Evolutionary conservation across 1,139 yeast species (phyloP).

Genomic region (Candida gigantensis): DNA sequence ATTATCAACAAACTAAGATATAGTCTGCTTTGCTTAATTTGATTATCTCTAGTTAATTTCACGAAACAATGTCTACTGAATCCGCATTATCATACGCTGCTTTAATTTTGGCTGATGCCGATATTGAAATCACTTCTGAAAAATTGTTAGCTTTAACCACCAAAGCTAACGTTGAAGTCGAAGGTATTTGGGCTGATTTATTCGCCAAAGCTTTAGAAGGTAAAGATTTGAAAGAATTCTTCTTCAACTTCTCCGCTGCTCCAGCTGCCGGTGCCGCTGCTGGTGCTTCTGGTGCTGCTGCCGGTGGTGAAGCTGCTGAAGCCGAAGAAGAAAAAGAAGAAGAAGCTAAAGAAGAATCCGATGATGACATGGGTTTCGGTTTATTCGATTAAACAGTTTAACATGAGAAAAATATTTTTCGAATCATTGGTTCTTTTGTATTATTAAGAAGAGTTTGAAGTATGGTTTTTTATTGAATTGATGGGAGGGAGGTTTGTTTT

Average conservation of each 20-base stretch:
- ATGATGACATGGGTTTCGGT: slow-evolving; percentile 84
- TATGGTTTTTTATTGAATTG: slow-evolving; percentile 1
- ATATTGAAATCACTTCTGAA: slow-evolving; percentile 74
- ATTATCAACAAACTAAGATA: slow-evolving; percentile 42
- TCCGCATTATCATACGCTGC: slow-evolving; percentile 87
- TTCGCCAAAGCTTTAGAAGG: slow-evolving; percentile 80
- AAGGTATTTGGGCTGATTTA: slow-evolving; percentile 76
- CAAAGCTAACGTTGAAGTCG: slow-evolving; percentile 51
- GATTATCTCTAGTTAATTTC: slow-evolving; percentile 43
- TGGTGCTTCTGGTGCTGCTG: slow-evolving; percentile 58
- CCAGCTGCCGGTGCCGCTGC: slow-evolving; percentile 63
- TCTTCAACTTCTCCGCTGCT: slow-evolving; percentile 77
- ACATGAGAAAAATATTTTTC: neutral
- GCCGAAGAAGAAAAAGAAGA: slow-evolving; percentile 58
- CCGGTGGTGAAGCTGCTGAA: slow-evolving; percentile 57
- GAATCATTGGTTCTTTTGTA: slow-evolving; percentile 5
- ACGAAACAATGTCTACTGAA: slow-evolving; percentile 68
- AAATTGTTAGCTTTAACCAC: slow-evolving; percentile 67
- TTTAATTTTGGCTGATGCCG: slow-evolving; percentile 83
- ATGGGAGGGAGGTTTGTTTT: neutral
- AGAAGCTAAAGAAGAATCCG: slow-evolving; percentile 59
- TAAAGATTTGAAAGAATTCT: slow-evolving; percentile 73
- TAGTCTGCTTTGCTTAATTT: slow-evolving; percentile 69
- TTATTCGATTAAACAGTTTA: slow-evolving; percentile 62
- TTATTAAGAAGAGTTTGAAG: slow-evolving; percentile 5